Percentiles rank a stretch among this genome's conserved stretches.
phyloP scores from a whole-genome alignment of 768 basidiomycete genomes.

The Lactifluus subvellereus region DNA sequence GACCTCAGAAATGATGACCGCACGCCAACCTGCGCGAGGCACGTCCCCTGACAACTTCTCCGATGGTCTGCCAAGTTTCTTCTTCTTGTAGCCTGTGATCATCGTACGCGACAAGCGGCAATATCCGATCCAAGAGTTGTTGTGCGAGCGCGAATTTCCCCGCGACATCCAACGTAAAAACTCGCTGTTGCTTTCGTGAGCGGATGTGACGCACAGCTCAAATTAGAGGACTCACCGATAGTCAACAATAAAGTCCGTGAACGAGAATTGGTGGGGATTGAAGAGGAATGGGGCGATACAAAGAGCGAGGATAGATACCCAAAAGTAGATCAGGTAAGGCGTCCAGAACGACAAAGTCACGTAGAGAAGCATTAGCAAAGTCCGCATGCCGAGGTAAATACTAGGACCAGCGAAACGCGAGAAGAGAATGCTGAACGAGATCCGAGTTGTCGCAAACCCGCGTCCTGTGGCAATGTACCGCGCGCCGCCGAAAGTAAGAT shows the following conservation, averaged over 20 bases:
- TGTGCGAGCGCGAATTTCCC: constrained; percentile 95
- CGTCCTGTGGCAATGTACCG: constrained; percentile 98
- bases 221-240: constrained; percentile 52
- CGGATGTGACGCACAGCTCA: not conserved
- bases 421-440: constrained; percentile 91
- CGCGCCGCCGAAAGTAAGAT: constrained; percentile 96
- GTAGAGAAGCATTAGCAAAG: constrained; percentile 86
- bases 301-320: constrained; percentile 88
- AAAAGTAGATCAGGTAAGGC: constrained; percentile 93
- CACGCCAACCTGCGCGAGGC: constrained; percentile 88
- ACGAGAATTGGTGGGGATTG: constrained; percentile 99
- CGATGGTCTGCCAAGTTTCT: constrained; percentile 92
- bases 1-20: constrained; percentile 83
- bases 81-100: constrained; percentile 99
- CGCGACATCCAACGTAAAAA: constrained; percentile 99
- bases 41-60: constrained; percentile 96
- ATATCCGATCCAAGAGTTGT: constrained; percentile 99
- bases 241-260: constrained; percentile 96
- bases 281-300: constrained; percentile 97
- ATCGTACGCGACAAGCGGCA: constrained; percentile 96
- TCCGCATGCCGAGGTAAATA: constrained; percentile 95
- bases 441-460: constrained; percentile 95
- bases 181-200: constrained; percentile 48
- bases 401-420: constrained; percentile 98
- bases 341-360: constrained; percentile 91